These are phyloP conservation scores for Bocquillonia castaneifolia DNA, from an alignment of 441 rosid genomes.

Conservation along the genomic window DNA sequence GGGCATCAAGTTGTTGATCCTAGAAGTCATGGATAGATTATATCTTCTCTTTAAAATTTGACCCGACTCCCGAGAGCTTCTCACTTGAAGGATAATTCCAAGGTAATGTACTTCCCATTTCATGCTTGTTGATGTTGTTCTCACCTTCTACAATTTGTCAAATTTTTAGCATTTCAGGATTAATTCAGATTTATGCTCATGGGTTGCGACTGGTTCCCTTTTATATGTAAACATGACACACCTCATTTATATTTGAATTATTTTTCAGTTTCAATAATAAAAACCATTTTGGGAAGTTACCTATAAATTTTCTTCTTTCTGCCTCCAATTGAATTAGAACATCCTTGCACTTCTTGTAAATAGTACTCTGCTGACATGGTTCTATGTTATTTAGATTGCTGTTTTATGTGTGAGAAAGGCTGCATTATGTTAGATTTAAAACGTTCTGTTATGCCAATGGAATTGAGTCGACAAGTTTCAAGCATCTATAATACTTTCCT, in stretches of 20 bases:
- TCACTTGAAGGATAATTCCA: background rate
- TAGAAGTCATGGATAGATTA: slow-evolving; percentile 74
- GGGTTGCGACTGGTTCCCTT: background rate
- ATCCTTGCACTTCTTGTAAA: background rate
- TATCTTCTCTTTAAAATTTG: background rate
- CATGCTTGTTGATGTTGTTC: background rate
- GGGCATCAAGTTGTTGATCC: slow-evolving; percentile 78
- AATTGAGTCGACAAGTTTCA: background rate
- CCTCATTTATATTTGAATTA: background rate
- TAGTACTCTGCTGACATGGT: background rate
- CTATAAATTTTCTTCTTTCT: background rate
- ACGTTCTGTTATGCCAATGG: background rate
- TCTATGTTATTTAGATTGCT: too few species aligned
- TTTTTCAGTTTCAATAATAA: background rate
- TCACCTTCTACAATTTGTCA: background rate
- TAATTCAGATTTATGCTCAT: too few species aligned
- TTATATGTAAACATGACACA: background rate
- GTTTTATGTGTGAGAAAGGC: too few species aligned
- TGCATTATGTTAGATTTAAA: too few species aligned
- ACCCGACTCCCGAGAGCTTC: background rate
- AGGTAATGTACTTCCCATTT: slow-evolving; percentile 20
- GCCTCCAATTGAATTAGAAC: background rate
- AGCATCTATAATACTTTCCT: background rate
- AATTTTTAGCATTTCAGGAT: too few species aligned
- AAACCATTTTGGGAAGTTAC: background rate